phyloP scores from a whole-genome alignment of 768 basidiomycete species.

The Cantharellus anzutake region DNA sequence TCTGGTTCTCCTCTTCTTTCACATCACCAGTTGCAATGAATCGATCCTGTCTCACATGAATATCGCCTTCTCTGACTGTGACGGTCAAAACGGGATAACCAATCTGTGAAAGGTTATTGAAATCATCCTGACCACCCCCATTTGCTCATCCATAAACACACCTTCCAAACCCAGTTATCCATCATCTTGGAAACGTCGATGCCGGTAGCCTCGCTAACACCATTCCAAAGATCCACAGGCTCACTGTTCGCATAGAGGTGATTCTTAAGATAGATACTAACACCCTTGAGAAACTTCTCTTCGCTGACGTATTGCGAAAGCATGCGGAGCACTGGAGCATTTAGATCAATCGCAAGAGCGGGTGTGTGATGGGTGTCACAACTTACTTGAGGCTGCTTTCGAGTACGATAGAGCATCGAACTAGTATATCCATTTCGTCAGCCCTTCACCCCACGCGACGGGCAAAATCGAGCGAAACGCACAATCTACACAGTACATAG shows the following conservation, averaged over 20 bases:
- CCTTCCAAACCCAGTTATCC: slow-evolving; percentile 59
- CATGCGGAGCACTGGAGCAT: slow-evolving; percentile 66
- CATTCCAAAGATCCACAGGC: slow-evolving; percentile 75
- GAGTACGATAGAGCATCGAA: slow-evolving; percentile 79
- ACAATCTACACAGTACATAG: background rate
- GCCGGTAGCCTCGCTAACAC: slow-evolving; percentile 52
- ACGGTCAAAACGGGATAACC: slow-evolving; percentile 88
- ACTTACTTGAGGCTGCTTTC: slow-evolving; percentile 39
- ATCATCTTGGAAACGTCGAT: slow-evolving; percentile 56
- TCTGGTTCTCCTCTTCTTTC: slow-evolving; percentile 67
- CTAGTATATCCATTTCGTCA: background rate
- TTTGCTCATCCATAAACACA: background rate
- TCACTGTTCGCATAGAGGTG: slow-evolving; percentile 70
- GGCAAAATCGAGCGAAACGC: background rate
- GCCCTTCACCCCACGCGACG: background rate
- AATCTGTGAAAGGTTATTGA: slow-evolving; percentile 18
- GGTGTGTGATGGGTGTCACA: slow-evolving; percentile 16
- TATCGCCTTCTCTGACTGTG: slow-evolving; percentile 45
- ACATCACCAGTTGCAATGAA: slow-evolving; percentile 76
- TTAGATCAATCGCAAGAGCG: background rate
- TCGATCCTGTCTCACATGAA: slow-evolving; percentile 73
- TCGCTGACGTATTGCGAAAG: slow-evolving; percentile 78
- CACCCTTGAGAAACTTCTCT: slow-evolving; percentile 69
- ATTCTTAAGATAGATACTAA: slow-evolving; percentile 81
- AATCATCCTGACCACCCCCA: background rate